These are phyloP conservation scores for Beauveria sp. DNA, from an alignment of 2,329 filamentous ascomycete genomes.

Conservation along the genomic window DNA sequence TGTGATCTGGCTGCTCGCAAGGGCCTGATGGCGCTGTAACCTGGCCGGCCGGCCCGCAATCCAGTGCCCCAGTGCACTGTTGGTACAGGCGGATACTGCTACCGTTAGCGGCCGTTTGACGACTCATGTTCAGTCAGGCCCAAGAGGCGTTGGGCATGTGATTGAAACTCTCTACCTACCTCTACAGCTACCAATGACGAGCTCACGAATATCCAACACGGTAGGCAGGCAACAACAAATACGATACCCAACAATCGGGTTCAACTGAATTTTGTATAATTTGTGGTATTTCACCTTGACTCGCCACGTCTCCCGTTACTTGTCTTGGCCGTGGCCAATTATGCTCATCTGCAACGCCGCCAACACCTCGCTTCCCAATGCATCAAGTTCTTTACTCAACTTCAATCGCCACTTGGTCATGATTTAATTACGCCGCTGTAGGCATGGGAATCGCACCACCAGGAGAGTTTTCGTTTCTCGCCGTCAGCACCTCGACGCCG, in stretches of 20 bases:
- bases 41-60: too few relatives aligned
- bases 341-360: neutral
- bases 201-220: neutral
- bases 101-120: neutral
- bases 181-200: neutral
- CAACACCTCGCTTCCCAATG: conserved; percentile 11
- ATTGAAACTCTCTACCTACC: neutral
- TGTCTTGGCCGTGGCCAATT: neutral
- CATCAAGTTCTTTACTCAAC: neutral
- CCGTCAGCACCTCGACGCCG: conserved; percentile 75
- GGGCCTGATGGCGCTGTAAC: neutral
- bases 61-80: too few relatives aligned
- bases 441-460: conserved; percentile 63
- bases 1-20: neutral
- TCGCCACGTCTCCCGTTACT: neutral
- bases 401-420: neutral
- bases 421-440: conserved; percentile 15
- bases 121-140: too few relatives aligned
- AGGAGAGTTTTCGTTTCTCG: conserved; percentile 63
- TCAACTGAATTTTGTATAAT: neutral
- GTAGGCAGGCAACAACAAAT: neutral
- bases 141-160: conserved; percentile 1
- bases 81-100: too few relatives aligned
- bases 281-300: neutral
- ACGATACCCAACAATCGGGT: too few relatives aligned